Percentiles rank a stretch among this genome's conserved stretches.
Evolutionary conservation across 2,329 filamentous ascomycete genomes (phyloP).

Genomic region (Alternaria sp.): DNA sequence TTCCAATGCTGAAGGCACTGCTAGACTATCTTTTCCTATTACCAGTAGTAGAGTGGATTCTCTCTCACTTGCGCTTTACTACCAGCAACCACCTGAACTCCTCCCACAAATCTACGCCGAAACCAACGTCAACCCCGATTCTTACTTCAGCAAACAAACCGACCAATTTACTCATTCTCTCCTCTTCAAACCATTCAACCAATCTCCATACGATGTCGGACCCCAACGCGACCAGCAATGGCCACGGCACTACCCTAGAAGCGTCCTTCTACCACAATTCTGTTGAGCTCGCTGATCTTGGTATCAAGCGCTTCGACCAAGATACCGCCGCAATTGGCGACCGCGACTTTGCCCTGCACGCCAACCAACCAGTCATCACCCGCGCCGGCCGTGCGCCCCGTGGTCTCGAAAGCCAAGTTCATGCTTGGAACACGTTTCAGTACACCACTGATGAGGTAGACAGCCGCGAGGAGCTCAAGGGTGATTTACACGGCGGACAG

Average conservation of each 20-base stretch:
- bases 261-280: slow-evolving; percentile 19
- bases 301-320: slow-evolving; percentile 39
- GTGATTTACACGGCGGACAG: slow-evolving; percentile 45
- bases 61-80: slow-evolving; percentile 3
- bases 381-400: slow-evolving; percentile 33
- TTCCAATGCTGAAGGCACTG: not conserved
- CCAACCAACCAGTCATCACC: slow-evolving; percentile 23
- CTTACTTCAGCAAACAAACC: not conserved
- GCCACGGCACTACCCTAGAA: not conserved
- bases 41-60: not conserved
- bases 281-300: slow-evolving; percentile 41
- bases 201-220: not conserved
- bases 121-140: not conserved
- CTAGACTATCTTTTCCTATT: not conserved
- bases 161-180: not conserved
- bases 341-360: slow-evolving; percentile 36
- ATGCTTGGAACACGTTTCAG: slow-evolving; percentile 41
- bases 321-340: slow-evolving; percentile 41
- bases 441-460: slow-evolving; percentile 37
- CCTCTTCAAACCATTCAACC: not conserved
- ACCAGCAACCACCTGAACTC: not conserved
- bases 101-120: not conserved
- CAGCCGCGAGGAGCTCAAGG: slow-evolving; percentile 42
- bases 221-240: not conserved
- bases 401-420: slow-evolving; percentile 38